These are phyloP conservation scores for Penicillium griseofulvum DNA, from an alignment of 2,329 filamentous ascomycete species.

Conservation along the genomic window DNA sequence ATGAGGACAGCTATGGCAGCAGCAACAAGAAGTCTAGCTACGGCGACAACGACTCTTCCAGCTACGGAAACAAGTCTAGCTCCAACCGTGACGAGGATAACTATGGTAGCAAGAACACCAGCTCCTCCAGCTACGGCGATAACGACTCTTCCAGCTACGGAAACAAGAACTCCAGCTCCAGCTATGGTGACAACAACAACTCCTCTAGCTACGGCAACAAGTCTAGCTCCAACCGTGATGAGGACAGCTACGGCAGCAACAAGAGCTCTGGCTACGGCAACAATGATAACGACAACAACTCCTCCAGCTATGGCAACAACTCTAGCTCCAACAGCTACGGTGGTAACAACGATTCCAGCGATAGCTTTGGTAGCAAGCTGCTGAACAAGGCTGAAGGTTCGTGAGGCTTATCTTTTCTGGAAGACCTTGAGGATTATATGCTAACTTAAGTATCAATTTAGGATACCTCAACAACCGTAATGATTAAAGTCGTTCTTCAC, in stretches of 20 bases:
- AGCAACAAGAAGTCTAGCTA: background rate
- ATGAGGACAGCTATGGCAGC: background rate
- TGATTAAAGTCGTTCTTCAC: background rate
- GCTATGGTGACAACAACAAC: background rate
- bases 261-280: background rate
- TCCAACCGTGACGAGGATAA: background rate
- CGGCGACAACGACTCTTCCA: background rate
- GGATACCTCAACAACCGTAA: background rate
- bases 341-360: background rate
- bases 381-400: background rate
- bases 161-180: background rate
- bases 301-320: background rate
- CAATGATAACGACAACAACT: too few species aligned
- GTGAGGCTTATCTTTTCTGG: background rate
- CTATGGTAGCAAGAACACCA: background rate
- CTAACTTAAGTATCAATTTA: background rate
- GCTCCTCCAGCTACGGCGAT: background rate
- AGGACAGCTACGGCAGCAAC: background rate
- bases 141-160: background rate
- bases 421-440: background rate
- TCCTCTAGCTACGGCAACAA: slow-evolving; percentile 1
- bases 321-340: background rate
- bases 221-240: background rate
- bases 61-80: slow-evolving; percentile 5
- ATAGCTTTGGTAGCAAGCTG: background rate